Percentiles rank a stretch among this genome's conserved stretches.
Evolutionary conservation across 257 asterid species (phyloP).

Genomic region (Gentiana macrophylla): DNA sequence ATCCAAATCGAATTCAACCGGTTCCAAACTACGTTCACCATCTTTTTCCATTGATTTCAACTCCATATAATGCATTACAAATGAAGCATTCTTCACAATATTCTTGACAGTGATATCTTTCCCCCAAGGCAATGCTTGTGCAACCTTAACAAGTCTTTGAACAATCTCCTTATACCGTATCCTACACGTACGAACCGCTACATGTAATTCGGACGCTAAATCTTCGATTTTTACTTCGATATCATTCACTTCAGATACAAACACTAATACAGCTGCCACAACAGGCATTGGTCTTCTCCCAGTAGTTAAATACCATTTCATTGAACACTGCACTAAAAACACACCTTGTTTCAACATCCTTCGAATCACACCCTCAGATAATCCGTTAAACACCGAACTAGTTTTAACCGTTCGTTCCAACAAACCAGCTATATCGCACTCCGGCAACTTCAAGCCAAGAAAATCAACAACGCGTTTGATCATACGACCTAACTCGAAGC

Average conservation of each 20-base stretch:
- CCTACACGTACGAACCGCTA: constrained; percentile 44
- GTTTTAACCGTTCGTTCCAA: constrained; percentile 30
- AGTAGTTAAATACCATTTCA: constrained; percentile 78
- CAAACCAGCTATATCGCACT: constrained; percentile 45
- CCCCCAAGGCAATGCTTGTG: constrained; percentile 76
- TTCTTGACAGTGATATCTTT: constrained; percentile 60
- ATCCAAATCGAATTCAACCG: constrained; percentile 30
- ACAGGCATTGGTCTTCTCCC: constrained; percentile 77
- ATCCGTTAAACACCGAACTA: constrained; percentile 23
- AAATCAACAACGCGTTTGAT: constrained; percentile 50
- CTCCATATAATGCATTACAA: constrained; percentile 80
- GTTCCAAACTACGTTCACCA: constrained; percentile 17
- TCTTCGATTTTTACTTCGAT: constrained; percentile 43
- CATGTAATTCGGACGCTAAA: constrained; percentile 42
- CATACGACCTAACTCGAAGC: constrained; percentile 60
- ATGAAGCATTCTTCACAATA: constrained; percentile 51
- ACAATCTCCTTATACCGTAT: constrained; percentile 64
- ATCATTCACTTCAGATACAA: constrained; percentile 51
- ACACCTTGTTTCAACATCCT: constrained; percentile 69
- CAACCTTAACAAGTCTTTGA: constrained; percentile 60
- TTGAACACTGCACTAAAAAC: constrained; percentile 71
- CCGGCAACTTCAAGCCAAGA: constrained; percentile 50
- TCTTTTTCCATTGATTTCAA: constrained; percentile 40
- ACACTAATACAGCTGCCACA: constrained; percentile 68
- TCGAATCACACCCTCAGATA: constrained; percentile 27